phyloP scores from a whole-genome alignment of 345 rosid species.

The Luvunga scandens region DNA sequence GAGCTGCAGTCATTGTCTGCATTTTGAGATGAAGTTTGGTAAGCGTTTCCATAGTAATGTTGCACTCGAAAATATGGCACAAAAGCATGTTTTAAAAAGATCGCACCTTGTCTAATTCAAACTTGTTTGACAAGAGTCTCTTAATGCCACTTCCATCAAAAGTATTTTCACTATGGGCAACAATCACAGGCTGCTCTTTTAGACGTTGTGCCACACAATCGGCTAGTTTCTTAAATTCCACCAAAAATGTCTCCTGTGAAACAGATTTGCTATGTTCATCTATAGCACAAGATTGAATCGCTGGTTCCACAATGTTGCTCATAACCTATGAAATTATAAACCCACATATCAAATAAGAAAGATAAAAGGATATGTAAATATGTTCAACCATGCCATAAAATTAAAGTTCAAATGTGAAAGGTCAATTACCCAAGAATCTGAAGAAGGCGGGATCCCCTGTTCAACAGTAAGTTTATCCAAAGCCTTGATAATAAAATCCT shows the following conservation, averaged over 20 bases:
- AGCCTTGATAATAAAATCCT: conserved; percentile 49
- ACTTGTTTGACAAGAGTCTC: conserved; percentile 73
- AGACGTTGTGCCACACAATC: conserved; percentile 70
- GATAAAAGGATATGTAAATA: background rate
- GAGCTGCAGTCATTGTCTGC: conserved; percentile 58
- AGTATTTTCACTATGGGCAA: conserved; percentile 81
- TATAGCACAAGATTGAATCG: conserved; percentile 37
- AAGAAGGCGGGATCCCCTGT: conserved; percentile 86
- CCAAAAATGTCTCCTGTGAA: conserved; percentile 57
- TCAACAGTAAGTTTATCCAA: conserved; percentile 76
- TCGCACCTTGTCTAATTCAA: conserved; percentile 78
- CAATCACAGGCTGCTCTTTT: conserved; percentile 90
- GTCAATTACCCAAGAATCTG: conserved; percentile 75
- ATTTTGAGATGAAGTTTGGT: background rate
- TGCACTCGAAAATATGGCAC: background rate
- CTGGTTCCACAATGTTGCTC: conserved; percentile 73
- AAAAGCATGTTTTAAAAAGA: background rate
- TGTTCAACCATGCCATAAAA: background rate
- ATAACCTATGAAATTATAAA: conserved; percentile 45
- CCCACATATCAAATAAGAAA: background rate
- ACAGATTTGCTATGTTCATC: conserved; percentile 37
- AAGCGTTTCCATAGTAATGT: background rate
- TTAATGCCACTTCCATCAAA: conserved; percentile 82
- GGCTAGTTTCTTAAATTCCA: conserved; percentile 62
- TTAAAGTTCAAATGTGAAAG: background rate